Evolutionary conservation across 2,329 filamentous ascomycete genomes (phyloP), one percentile per base, ranked within the genome.

Genomic region (Aspergillus fumigatus): DNA sequence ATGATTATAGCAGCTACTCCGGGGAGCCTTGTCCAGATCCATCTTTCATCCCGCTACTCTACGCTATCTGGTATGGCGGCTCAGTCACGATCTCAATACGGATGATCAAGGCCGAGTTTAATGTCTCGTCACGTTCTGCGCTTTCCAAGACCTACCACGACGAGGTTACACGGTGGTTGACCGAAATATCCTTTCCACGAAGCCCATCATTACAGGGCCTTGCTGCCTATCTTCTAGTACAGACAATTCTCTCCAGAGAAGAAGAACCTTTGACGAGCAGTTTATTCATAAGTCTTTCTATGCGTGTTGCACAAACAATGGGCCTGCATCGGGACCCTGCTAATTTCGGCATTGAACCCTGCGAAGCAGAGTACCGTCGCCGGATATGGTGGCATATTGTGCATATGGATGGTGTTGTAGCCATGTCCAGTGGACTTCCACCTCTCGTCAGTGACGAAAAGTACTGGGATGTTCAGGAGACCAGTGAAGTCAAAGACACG

Each of bases 311-410:
- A 0, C 77, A 80, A 59, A 77, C 75, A 8, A 78, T 80, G 71
- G 77, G 77, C 14, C 65, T 80, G 4, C 77, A 80, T 64, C 74
- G 77, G 19, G 79, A 81, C 54, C 77, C 78, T 2, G 75, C 75
- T 0, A 74, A 79, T 23, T 80, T 80, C 58, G 75, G 75, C 5
- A 75, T 80, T 50, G 66, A 70, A 10, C 66, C 75, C 3, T 73
- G 72, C 35, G 76, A 79, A 60, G 77, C 77, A 3, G 77, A 80
- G 59, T 71, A 75, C 45, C 70, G 77, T 26, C 71, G 77, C 51
- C 70, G 77, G 17, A 65, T 80, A 51, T 80, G 77, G 77, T 79
- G 77, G 76, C 77, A 79, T 58, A 77, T 80, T 38, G 73, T 79
- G 26, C 75, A 79, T 48, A 77, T 78, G 68, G 76, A 79, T 59